These are phyloP conservation scores for Aspergillus quadrilineatus DNA, from an alignment of 2,329 filamentous ascomycete genomes.

Conservation along the genomic window DNA sequence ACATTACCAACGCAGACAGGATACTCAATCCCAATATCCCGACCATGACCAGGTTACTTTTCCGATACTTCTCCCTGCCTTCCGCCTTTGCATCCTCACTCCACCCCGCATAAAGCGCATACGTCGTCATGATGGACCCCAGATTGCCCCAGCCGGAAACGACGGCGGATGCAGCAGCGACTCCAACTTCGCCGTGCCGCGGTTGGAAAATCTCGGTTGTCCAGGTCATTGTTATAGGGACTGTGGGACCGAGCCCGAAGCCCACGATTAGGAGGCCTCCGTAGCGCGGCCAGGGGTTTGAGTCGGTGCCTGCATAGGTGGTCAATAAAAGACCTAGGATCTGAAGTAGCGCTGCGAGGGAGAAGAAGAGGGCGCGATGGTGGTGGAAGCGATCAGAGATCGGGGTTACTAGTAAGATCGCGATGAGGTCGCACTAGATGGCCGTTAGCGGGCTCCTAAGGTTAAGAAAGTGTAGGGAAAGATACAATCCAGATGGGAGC, in stretches of 20 bases:
- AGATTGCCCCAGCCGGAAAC: constrained; percentile 86
- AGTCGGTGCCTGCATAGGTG: constrained; percentile 65
- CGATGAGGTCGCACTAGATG: constrained; percentile 75
- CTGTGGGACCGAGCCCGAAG: constrained; percentile 85
- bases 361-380: constrained; percentile 78
- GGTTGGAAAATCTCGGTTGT: constrained; percentile 86
- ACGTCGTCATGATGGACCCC: constrained; percentile 82
- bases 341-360: constrained; percentile 70
- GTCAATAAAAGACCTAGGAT: constrained; percentile 77
- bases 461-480: neutral
- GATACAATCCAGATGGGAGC: constrained; percentile 88
- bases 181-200: constrained; percentile 85
- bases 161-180: constrained; percentile 79
- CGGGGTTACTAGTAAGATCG: constrained; percentile 81
- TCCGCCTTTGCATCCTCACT: constrained; percentile 64
- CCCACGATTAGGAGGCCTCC: constrained; percentile 86
- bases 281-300: constrained; percentile 77
- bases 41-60: constrained; percentile 85
- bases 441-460: neutral
- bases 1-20: constrained; percentile 64
- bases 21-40: constrained; percentile 80
- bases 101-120: constrained; percentile 87
- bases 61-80: constrained; percentile 70
- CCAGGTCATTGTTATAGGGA: constrained; percentile 94
- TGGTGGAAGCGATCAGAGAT: constrained; percentile 84